These are phyloP conservation scores for Fusarium coffeatum DNA, from an alignment of 2,329 filamentous ascomycete genomes.

Conservation along the genomic window DNA sequence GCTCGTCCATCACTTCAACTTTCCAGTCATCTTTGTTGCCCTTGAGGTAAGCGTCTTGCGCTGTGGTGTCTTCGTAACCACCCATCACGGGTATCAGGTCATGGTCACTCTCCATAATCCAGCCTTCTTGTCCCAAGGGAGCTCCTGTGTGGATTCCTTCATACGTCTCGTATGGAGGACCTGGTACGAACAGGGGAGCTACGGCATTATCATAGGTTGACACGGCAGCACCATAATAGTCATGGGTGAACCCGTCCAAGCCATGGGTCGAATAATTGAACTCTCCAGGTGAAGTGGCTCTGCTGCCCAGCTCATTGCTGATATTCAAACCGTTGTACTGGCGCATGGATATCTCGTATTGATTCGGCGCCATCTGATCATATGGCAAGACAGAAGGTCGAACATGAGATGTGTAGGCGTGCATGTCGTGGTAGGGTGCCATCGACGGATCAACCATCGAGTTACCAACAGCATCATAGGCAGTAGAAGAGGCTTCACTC, in stretches of 20 bases:
- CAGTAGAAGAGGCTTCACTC: constrained; percentile 35
- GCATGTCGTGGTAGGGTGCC: constrained; percentile 26
- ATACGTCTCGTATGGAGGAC: constrained; percentile 20
- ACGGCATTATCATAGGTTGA: constrained; percentile 15
- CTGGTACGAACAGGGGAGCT: constrained; percentile 17
- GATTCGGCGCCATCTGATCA: constrained; percentile 19
- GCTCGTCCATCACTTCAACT: constrained; percentile 50
- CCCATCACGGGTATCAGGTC: constrained; percentile 21
- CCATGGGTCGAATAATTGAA: constrained; percentile 31
- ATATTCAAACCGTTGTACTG: constrained; percentile 21
- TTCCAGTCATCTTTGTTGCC: constrained; percentile 52
- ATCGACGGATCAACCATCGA: constrained; percentile 11
- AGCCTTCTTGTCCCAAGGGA: constrained; percentile 27
- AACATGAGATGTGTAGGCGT: constrained; percentile 27
- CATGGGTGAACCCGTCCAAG: constrained; percentile 22
- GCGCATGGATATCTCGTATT: constrained; percentile 25
- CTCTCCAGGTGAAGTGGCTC: constrained; percentile 38
- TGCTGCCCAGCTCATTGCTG: constrained; percentile 24
- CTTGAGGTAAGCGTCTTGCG: constrained; percentile 49
- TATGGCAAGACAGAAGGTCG: constrained; percentile 27
- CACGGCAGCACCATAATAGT: constrained; percentile 21
- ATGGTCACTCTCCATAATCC: constrained; percentile 20
- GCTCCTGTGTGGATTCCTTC: constrained; percentile 19
- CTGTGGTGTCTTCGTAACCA: constrained; percentile 24
- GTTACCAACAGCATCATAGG: constrained; percentile 20